phyloP scores from a whole-genome alignment of 2,329 filamentous ascomycete species.

The Diaporthe helianthi region DNA sequence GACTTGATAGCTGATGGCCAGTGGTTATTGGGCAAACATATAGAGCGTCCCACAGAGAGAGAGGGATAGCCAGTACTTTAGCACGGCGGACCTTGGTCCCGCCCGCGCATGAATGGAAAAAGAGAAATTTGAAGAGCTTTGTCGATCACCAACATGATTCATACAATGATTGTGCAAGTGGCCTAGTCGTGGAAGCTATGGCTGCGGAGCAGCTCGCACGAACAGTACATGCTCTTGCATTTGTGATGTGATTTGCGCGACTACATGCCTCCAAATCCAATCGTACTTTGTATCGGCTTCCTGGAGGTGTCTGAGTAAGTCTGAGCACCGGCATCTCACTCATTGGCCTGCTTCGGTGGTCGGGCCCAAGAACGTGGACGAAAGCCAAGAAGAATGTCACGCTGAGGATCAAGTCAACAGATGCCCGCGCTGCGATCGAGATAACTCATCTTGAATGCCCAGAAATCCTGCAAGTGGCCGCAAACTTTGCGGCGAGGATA shows the following conservation, averaged over 20 bases:
- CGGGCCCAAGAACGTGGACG: not conserved
- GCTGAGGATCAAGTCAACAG: not conserved
- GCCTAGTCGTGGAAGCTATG: not conserved
- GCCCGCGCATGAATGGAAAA: not conserved
- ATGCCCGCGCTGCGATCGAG: not conserved
- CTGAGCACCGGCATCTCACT: not conserved
- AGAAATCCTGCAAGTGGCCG: not conserved
- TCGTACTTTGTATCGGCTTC: not conserved
- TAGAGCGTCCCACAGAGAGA: not conserved
- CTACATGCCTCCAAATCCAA: not conserved
- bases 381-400: not conserved
- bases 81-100: not conserved
- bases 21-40: not conserved
- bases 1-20: not conserved
- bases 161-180: not conserved
- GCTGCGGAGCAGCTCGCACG: not conserved
- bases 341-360: not conserved
- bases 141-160: not conserved
- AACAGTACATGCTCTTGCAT: not conserved
- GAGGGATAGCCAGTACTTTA: not conserved
- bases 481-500: not conserved
- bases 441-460: not conserved
- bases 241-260: conserved; percentile 4
- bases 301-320: not conserved
- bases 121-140: not conserved